phyloP scores from a whole-genome alignment of 768 basidiomycete genomes.

The Strobilomyces echinocephalus region DNA sequence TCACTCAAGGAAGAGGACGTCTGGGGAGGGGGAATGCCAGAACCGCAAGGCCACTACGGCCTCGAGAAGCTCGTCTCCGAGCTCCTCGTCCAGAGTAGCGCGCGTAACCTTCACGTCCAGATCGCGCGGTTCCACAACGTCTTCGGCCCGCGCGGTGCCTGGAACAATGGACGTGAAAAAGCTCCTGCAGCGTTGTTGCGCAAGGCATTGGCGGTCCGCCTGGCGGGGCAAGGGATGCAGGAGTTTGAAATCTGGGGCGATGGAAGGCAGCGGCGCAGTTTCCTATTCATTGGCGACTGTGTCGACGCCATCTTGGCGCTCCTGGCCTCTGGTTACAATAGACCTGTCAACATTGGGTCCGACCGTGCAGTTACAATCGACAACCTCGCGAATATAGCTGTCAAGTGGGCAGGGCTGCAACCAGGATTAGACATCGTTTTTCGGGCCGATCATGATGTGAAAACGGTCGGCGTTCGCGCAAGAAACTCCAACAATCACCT shows the following conservation, averaged over 20 bases:
- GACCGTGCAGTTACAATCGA: conserved; percentile 39
- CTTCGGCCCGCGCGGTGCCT: conserved; percentile 51
- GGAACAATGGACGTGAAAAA: conserved; percentile 54
- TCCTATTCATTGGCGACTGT: conserved; percentile 52
- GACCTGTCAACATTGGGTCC: conserved; percentile 51
- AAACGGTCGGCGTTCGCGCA: conserved; percentile 44
- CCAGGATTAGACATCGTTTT: conserved; percentile 24
- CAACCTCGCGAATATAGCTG: conserved; percentile 40
- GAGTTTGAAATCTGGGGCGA: conserved; percentile 55
- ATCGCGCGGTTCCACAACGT: conserved; percentile 59
- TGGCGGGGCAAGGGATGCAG: conserved; percentile 1
- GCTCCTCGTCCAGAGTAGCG: conserved; percentile 36
- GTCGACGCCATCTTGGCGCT: conserved; percentile 47
- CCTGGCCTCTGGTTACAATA: conserved; percentile 33
- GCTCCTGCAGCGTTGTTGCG: conserved; percentile 53
- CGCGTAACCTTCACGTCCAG: conserved; percentile 33
- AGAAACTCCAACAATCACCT: conserved; percentile 50
- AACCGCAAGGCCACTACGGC: conserved; percentile 55
- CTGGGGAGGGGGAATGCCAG: conserved; percentile 35
- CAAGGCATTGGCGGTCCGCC: conserved; percentile 39
- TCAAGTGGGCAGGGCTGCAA: conserved; percentile 30
- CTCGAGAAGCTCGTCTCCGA: conserved; percentile 54
- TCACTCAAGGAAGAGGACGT: conserved; percentile 46
- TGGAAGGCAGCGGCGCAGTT: conserved; percentile 50
- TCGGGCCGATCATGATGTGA: conserved; percentile 19